phyloP scores from a whole-genome alignment of 345 rosid genomes.

The Psidium friedrichsthalianum region DNA sequence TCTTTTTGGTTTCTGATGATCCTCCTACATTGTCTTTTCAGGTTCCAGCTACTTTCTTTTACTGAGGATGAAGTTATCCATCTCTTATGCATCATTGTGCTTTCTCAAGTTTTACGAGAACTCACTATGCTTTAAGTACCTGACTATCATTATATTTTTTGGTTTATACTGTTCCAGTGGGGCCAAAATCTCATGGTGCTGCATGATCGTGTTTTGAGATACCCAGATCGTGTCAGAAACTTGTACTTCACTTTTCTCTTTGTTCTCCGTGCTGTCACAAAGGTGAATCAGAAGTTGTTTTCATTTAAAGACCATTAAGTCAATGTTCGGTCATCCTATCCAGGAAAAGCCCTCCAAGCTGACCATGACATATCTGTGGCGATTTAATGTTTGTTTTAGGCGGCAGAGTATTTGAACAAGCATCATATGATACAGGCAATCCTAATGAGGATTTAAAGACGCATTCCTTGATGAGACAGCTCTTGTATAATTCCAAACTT shows the following conservation, averaged over 20 bases:
- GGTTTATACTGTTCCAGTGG: constrained; percentile 52
- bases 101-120: neutral
- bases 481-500: constrained; percentile 56
- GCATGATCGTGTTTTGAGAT: constrained; percentile 72
- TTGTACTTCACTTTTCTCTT: constrained; percentile 87
- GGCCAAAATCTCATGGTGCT: constrained; percentile 75
- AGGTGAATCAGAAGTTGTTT: constrained; percentile 31
- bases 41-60: neutral
- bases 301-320: neutral
- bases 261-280: constrained; percentile 86
- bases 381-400: constrained; percentile 22
- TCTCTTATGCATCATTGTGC: neutral
- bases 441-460: constrained; percentile 73
- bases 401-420: constrained; percentile 69
- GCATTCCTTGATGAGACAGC: constrained; percentile 67
- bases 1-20: neutral
- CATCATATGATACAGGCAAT: constrained; percentile 80
- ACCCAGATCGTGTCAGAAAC: constrained; percentile 82
- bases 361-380: neutral
- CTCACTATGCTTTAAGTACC: neutral
- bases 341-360: neutral
- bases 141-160: neutral
- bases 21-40: neutral
- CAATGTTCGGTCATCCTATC: neutral
- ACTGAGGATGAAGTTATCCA: neutral